Percentiles rank a stretch among this genome's conserved stretches.
phyloP scores from a whole-genome alignment of 352 stramenopile species.

The Phytophthora foliorum region DNA sequence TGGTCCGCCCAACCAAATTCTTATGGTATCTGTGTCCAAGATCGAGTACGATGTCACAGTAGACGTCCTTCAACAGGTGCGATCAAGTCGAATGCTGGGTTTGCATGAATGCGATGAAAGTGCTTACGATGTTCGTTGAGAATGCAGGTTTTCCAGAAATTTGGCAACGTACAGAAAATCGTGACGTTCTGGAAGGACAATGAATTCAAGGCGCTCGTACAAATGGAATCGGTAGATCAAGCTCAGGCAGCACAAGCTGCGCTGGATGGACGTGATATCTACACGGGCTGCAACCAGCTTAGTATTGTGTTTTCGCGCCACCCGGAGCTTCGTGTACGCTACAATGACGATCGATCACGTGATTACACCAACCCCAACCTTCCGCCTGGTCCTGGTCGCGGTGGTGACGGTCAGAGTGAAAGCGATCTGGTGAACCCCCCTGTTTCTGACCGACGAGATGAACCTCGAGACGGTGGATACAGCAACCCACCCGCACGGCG shows the following conservation, averaged over 20 bases:
- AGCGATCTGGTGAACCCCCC: conserved; percentile 6
- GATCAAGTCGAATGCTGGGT: neutral
- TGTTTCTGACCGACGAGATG: conserved; percentile 29
- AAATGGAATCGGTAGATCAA: conserved; percentile 83
- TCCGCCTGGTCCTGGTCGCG: conserved; percentile 47
- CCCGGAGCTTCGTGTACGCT: conserved; percentile 74
- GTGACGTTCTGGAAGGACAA: conserved; percentile 87
- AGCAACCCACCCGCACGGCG: conserved; percentile 26
- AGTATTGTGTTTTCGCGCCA: conserved; percentile 84
- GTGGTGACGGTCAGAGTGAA: conserved; percentile 24
- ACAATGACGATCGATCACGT: conserved; percentile 77
- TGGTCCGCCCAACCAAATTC: conserved; percentile 66
- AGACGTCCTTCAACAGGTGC: conserved; percentile 80
- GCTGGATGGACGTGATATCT: conserved; percentile 86
- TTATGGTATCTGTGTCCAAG: conserved; percentile 85
- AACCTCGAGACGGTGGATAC: conserved; percentile 26
- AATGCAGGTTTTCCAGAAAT: conserved; percentile 80
- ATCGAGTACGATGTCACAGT: conserved; percentile 89
- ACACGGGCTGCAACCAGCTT: conserved; percentile 88
- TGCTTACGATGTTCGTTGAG: neutral
- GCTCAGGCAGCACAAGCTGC: conserved; percentile 73
- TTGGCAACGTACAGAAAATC: conserved; percentile 86
- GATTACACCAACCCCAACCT: conserved; percentile 85
- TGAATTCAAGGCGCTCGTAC: conserved; percentile 84
- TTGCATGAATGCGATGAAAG: neutral